Base-by-base conservation (phyloP, 2,329 filamentous ascomycete genomes). In the Blastomyces silverae region DNA sequence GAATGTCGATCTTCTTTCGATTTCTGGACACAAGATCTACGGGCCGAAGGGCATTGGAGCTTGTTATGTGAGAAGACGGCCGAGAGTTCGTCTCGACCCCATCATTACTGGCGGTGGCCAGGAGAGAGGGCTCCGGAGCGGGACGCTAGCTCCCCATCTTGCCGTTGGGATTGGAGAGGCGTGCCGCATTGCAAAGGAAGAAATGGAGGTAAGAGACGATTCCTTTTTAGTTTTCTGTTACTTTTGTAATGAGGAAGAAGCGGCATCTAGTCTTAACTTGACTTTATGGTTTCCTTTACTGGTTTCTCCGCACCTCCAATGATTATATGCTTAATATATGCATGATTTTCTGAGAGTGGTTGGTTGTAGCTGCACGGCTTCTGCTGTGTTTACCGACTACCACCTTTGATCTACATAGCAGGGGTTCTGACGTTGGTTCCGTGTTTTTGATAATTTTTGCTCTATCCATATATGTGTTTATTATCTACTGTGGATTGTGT, bases 1-100 rank as follows among this genome's bases (percentile, higher is more conserved):
- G 91, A 95, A 97, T 77, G 89, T 99, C 69, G 94, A 99, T 75
- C 81, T 99, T 74, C 97, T 99, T 93, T 97, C 93, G 39, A 97
- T 99, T 67, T 97, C 94, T 10, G 92, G 91, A 39, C 94, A 99
- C 81, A 99, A 99, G 80, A 96, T 99, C 64, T 99, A 99, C 75
- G 94, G 94, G 34, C 94, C 94, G 63, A 99, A 96, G 82, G 94
- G 94, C 44, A 90, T 99, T 65, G 94, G 94, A 66, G 94, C 94
- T 65, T 99, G 94, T 80, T 99, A 93, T 74, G 91, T 99, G 60
- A 89, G 94, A 73, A 87, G 94, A 80, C 85, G 94, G 65, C 94
- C 94, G 1, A 88, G 93, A 76, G 94, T 99, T 70, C 90, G 94
- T 78, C 81, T 99, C 65, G 94, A 99, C 66, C 94, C 94, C 61